Percentiles rank a stretch among this genome's conserved stretches.
These are phyloP conservation scores for Eucalyptus victrix DNA, from an alignment of 345 rosid species.

Conservation along the genomic window DNA sequence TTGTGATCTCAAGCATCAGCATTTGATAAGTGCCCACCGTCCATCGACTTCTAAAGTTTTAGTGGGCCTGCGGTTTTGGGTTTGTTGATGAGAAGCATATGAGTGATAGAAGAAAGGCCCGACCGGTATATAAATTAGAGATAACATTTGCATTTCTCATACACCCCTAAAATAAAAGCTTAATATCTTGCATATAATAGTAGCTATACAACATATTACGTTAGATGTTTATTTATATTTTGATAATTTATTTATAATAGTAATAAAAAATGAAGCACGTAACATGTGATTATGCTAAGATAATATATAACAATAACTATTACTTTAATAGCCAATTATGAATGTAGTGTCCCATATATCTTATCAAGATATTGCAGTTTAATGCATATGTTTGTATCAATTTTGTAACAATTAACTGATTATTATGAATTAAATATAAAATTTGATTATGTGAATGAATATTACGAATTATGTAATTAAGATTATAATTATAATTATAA, in stretches of 20 bases:
- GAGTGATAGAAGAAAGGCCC: not conserved
- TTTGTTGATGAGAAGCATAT: too few relatives aligned
- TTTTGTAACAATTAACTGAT: not conserved
- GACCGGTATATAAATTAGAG: not conserved
- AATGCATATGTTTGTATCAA: not conserved
- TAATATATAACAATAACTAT: not conserved
- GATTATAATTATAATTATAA: not conserved
- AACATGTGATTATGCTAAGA: not conserved
- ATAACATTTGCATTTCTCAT: not conserved
- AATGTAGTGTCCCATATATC: not conserved
- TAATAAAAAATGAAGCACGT: not conserved
- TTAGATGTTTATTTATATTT: not conserved
- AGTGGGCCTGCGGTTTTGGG: not conserved
- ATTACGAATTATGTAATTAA: not conserved
- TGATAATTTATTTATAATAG: not conserved
- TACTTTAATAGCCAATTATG: not conserved
- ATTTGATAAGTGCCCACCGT: not conserved
- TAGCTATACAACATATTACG: not conserved
- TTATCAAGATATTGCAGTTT: not conserved
- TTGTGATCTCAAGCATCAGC: not conserved
- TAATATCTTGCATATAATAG: not conserved
- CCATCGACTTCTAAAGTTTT: not conserved
- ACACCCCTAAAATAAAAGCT: not conserved
- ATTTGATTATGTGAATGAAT: not conserved
- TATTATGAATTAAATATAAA: not conserved